Base-by-base conservation (phyloP, 352 stramenopile species). In the Pythium folliculosum region DNA sequence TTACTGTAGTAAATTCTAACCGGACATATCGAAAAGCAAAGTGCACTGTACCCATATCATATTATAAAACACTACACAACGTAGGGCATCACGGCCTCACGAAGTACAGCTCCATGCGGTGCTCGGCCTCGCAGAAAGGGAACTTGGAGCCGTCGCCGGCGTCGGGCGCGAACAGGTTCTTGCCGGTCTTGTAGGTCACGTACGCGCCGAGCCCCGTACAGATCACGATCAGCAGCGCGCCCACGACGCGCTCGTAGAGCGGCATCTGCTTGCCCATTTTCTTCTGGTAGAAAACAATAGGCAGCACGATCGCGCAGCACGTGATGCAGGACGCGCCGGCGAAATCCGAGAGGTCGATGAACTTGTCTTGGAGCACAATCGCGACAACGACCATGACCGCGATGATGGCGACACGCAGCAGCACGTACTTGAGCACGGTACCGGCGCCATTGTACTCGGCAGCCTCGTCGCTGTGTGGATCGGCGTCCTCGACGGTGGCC, bases 261-360 rank as follows among this genome's bases (percentile, higher is more conserved):
- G 65, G 65, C n/a, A 76, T 66, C 17, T 17, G 38, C 1, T 37
- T 58, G 56, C 66, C 69, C 12, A 66, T 17, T 50, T 67, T 70
- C 17, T 62, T 73, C 21, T 72, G 53, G 66, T 76, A 73, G 25
- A 61, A 61, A 3, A 61, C 21, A 27, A 61, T 61, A 10, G 54
- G 54, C 54, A 61, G 38, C 38, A 32, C 56, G 54, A 78, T 78
- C 60, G 67, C 75, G 68, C 72, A 75, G 21, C 69, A 21, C 30
- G 72, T 70, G 49, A 76, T 69, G 51, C 35, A 50, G 0, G 72
- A 78, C 22, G 72, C 72, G 45, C 72, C 72, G 27, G 72, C 50
- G 27, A 78, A 66, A 50, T 78, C 72, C 38, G 69, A 57, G n/a
- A 78, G 67, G 35, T 78, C 72, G 50, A 63, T 49, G 45, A 78